Evolutionary conservation across 805 yeast genomes (phyloP).

Genomic region (Candida adriatica): DNA sequence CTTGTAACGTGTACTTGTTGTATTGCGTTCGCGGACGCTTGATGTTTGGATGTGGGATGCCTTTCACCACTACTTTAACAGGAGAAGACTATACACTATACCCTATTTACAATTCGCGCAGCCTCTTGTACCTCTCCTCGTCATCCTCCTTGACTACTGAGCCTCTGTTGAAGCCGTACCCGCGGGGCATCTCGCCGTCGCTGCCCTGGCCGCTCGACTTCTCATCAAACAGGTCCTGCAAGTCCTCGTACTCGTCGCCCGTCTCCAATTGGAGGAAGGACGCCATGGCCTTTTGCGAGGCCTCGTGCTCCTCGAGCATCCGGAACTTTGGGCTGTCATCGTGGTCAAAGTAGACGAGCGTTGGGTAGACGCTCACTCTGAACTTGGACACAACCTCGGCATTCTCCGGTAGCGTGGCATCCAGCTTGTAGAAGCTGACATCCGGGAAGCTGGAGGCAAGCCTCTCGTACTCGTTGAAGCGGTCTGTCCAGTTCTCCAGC

Average conservation of each 20-base stretch:
- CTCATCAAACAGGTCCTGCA: slow-evolving; percentile 9
- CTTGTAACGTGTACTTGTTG: background rate
- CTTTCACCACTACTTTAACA: no score
- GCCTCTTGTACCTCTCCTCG: slow-evolving; percentile 13
- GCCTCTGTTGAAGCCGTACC: slow-evolving; percentile 8
- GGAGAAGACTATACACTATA: background rate
- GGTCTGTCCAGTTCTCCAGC: slow-evolving; percentile 27
- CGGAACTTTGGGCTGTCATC: slow-evolving; percentile 10
- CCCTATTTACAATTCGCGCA: slow-evolving; percentile 16
- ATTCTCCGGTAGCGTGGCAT: slow-evolving; percentile 24
- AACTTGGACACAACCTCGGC: slow-evolving; percentile 24
- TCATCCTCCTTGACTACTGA: slow-evolving; percentile 15
- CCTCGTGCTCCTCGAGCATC: slow-evolving; percentile 14
- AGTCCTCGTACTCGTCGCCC: slow-evolving; percentile 10
- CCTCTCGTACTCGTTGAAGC: slow-evolving; percentile 27
- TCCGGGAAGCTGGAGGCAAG: slow-evolving; percentile 21
- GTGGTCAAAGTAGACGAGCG: slow-evolving; percentile 22
- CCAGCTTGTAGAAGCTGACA: slow-evolving; percentile 27
- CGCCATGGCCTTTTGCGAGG: slow-evolving; percentile 23
- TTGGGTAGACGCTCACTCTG: slow-evolving; percentile 26
- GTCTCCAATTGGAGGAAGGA: slow-evolving; percentile 24
- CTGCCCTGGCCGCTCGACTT: slow-evolving; percentile 12
- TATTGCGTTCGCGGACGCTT: background rate
- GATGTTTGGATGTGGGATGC: no score
- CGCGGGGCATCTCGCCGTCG: slow-evolving; percentile 6